These are phyloP conservation scores for Aspergillus hortae DNA, from an alignment of 2,329 filamentous ascomycete species.

Conservation along the genomic window DNA sequence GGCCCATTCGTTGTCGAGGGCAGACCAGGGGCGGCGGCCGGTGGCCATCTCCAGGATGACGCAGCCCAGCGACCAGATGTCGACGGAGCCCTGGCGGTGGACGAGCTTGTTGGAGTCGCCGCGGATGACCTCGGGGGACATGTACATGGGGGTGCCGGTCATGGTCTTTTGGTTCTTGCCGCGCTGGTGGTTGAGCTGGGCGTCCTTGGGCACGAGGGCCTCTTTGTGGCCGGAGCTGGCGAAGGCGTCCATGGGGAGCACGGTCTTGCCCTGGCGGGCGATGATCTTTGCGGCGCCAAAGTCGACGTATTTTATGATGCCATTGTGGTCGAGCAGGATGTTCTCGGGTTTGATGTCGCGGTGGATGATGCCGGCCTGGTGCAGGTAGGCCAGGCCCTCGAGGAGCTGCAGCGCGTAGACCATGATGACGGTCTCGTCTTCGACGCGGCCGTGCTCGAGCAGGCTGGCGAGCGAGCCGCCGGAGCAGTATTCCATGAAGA, in stretches of 20 bases:
- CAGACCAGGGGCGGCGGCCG: constrained; percentile 88
- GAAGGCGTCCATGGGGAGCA: constrained; percentile 62
- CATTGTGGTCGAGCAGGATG: constrained; percentile 93
- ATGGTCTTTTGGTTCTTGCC: constrained; percentile 74
- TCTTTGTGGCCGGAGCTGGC: constrained; percentile 43
- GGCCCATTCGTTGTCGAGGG: constrained; percentile 97
- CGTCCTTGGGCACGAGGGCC: constrained; percentile 26
- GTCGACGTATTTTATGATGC: constrained; percentile 98
- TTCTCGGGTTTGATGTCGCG: constrained; percentile 98
- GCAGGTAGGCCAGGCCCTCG: constrained; percentile 89
- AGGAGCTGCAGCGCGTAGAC: constrained; percentile 92
- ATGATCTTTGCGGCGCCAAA: constrained; percentile 98
- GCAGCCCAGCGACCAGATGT: constrained; percentile 95
- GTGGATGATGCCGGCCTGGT: constrained; percentile 87
- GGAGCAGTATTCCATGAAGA: constrained; percentile 99
- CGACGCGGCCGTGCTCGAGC: constrained; percentile 91
- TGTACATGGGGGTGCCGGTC: constrained; percentile 99
- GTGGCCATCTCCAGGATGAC: constrained; percentile 98
- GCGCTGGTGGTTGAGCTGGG: constrained; percentile 26
- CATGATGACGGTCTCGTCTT: constrained; percentile 96
- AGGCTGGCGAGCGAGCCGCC: constrained; percentile 87
- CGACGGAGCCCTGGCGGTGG: constrained; percentile 79
- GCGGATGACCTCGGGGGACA: constrained; percentile 98
- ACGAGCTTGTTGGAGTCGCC: constrained; percentile 70
- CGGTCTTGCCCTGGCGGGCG: constrained; percentile 84